Base-by-base conservation (phyloP, 2,329 filamentous ascomycete genomes). In the Hypoxylon sp. region DNA sequence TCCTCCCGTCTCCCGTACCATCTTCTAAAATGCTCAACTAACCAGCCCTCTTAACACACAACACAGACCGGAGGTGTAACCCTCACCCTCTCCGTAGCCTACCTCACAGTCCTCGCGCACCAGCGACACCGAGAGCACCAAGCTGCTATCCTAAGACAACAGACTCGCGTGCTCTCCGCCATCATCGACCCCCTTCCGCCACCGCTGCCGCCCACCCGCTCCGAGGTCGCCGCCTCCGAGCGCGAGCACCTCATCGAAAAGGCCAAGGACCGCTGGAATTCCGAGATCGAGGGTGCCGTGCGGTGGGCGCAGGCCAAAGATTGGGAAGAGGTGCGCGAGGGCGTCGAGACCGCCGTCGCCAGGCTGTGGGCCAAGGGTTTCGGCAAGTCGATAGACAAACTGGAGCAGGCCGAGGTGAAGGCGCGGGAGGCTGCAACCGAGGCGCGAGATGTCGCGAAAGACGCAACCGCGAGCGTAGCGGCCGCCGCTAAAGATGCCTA, bases 231-330 rank as follows among this genome's bases (percentile, higher is more conserved):
- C 48, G 79, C 81, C 37, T 77, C 84, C 53, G 80, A 85, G 69
- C 81, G 84, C 65, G 82, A 84, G 26, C 82, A 83, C 49, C 79
- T 91, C 51, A 74, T 88, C 56, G 90, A 93, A 74, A 81, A 86
- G 34, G 83, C 89, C 71, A 94, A 94, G 80, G 89, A 91, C 72
- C 82, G 86, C 63, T 94, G 91, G 91, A 94, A 95, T 76, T 78
- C 84, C 52, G 91, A 94, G 77, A 78, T 94, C 34, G 85, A 90
- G 75, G 82, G 82, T 64, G 83, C 89, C 53, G 89, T 91, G 57
- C 82, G 82, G 61, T 89, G 87, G 83, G 85, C 87, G 59, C 87
- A 93, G 77, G 82, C 79, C 32, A 87, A 85, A 64, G 86, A 91
- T 75, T 92, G 89, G 89, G 78, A 81, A 50, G 82, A 83, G 54